These are phyloP conservation scores for Neurospora sp. DNA, from an alignment of 495 filamentous ascomycete genomes.

Conservation along the genomic window DNA sequence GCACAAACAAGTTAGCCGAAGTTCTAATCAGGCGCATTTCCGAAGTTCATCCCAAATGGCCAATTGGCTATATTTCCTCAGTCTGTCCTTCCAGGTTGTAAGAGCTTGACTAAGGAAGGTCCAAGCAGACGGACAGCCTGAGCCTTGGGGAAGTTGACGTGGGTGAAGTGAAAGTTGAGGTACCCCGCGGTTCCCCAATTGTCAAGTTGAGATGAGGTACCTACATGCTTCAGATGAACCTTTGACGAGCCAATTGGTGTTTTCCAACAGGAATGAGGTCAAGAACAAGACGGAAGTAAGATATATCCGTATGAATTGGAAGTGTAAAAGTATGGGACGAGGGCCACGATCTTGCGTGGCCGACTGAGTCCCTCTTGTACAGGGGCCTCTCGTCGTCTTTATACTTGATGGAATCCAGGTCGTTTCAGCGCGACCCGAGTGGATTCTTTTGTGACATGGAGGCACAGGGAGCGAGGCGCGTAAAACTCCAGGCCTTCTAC, in stretches of 20 bases:
- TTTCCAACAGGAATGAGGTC: background rate
- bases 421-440: background rate
- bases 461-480: background rate
- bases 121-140: background rate
- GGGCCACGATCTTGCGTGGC: background rate
- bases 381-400: background rate
- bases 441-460: background rate
- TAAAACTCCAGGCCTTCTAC: background rate
- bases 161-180: background rate
- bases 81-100: background rate
- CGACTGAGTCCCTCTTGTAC: background rate
- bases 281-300: background rate
- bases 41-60: background rate
- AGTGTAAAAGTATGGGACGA: background rate
- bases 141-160: background rate
- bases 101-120: background rate
- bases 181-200: background rate
- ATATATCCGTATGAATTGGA: background rate
- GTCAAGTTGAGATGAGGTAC: background rate
- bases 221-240: background rate
- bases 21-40: background rate
- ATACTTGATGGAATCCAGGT: background rate
- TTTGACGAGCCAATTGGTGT: background rate
- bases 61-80: background rate
- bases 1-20: background rate